Percentiles rank a stretch among this genome's conserved stretches.
phyloP scores from a whole-genome alignment of 2,329 filamentous ascomycete species.

The Fusarium tuaranense region DNA sequence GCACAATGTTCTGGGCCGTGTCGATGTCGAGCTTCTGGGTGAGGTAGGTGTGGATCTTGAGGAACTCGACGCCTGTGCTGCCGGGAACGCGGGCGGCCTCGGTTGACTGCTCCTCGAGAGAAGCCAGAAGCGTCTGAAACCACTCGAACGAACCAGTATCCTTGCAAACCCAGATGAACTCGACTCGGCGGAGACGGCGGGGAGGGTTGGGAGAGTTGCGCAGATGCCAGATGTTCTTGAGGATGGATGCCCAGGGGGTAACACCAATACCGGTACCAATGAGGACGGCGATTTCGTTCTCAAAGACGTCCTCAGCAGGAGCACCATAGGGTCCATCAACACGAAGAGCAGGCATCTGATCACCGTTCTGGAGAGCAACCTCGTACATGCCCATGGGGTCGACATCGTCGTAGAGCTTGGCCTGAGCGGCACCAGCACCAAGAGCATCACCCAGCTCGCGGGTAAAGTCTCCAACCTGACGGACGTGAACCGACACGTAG shows the following conservation, averaged over 20 bases:
- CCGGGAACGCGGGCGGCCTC: conserved; percentile 75
- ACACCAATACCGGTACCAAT: conserved; percentile 90
- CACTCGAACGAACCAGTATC: conserved; percentile 97
- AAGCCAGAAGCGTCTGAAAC: conserved; percentile 95
- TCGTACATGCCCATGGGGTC: conserved; percentile 98
- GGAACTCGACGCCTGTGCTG: conserved; percentile 81
- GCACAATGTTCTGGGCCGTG: conserved; percentile 94
- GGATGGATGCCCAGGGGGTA: conserved; percentile 86
- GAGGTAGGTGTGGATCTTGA: conserved; percentile 97
- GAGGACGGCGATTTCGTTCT: conserved; percentile 88
- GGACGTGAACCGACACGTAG: conserved; percentile 93
- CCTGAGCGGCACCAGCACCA: conserved; percentile 89
- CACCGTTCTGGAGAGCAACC: conserved; percentile 91
- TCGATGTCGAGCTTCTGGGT: conserved; percentile 94
- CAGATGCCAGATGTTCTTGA: conserved; percentile 99
- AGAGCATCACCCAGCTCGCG: conserved; percentile 92
- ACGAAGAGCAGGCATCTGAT: conserved; percentile 88
- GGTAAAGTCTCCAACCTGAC: conserved; percentile 97
- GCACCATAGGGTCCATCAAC: conserved; percentile 98
- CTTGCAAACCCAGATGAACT: conserved; percentile 99
- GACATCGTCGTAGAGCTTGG: conserved; percentile 89
- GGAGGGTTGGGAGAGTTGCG: conserved; percentile 91
- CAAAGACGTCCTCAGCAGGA: conserved; percentile 96
- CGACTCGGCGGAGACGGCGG: conserved; percentile 88
- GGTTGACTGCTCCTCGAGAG: conserved; percentile 86